Conservation (phyloP, 208 protist species). For the Crithidia bombi region DNA sequence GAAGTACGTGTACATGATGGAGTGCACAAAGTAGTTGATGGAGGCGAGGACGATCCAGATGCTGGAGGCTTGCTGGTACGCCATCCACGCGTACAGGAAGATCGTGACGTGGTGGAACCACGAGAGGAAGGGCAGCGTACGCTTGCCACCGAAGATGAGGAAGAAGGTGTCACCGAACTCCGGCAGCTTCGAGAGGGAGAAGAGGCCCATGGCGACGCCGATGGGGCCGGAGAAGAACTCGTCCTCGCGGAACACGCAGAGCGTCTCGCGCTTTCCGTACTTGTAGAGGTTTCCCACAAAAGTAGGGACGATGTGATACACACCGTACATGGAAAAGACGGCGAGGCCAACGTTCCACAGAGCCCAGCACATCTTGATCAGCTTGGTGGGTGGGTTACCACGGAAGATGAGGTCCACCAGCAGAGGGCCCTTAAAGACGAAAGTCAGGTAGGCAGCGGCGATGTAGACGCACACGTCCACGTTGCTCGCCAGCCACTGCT, state of each 20-base stretch:
- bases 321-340: conserved; percentile 81
- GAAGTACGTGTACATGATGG: conserved; percentile 97
- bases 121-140: conserved; percentile 77
- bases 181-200: conserved; percentile 83
- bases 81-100: conserved; percentile 89
- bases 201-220: conserved; percentile 77
- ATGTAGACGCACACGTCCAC: conserved; percentile 57
- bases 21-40: conserved; percentile 95
- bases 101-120: conserved; percentile 95
- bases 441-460: conserved; percentile 57
- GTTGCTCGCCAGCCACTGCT: conserved; percentile 45
- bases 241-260: conserved; percentile 61
- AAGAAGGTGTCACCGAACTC: conserved; percentile 90
- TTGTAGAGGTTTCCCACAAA: conserved; percentile 30
- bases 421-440: conserved; percentile 55
- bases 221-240: conserved; percentile 70
- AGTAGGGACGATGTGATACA: conserved; percentile 52
- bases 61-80: conserved; percentile 54
- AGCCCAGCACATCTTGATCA: conserved; percentile 67
- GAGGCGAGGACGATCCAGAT: conserved; percentile 65
- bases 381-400: conserved; percentile 44
- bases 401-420: conserved; percentile 41
- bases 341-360: conserved; percentile 88
- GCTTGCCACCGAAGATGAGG: conserved; percentile 75
- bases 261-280: conserved; percentile 53